phyloP scores from a whole-genome alignment of 805 yeast genomes.

The Myxozyma monticola region DNA sequence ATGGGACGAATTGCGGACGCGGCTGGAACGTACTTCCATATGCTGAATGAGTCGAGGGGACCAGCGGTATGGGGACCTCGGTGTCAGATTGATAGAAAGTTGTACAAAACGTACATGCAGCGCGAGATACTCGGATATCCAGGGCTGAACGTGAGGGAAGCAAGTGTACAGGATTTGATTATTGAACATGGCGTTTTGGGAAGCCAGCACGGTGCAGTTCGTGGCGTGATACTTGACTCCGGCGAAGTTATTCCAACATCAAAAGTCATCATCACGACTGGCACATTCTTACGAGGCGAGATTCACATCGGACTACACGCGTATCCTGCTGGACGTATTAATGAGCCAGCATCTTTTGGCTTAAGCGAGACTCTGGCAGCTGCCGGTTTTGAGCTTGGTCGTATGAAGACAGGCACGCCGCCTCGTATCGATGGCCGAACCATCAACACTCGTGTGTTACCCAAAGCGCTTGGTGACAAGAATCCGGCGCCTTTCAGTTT shows the following conservation, averaged over 20 bases:
- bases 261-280: constrained; percentile 86
- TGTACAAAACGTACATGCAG: constrained; percentile 82
- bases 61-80: constrained; percentile 99
- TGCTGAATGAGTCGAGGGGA: constrained; percentile 82
- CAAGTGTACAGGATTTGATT: constrained; percentile 81
- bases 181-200: constrained; percentile 44
- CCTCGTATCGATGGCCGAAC: constrained; percentile 76
- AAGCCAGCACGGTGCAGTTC: constrained; percentile 37
- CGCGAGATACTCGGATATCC: constrained; percentile 50
- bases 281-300: constrained; percentile 92
- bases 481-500: constrained; percentile 91
- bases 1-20: constrained; percentile 81
- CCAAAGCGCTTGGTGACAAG: constrained; percentile 73
- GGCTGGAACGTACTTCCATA: constrained; percentile 90
- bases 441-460: constrained; percentile 64
- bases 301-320: constrained; percentile 82
- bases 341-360: constrained; percentile 90
- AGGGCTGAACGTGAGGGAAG: constrained; percentile 63
- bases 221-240: constrained; percentile 71
- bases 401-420: constrained; percentile 97
- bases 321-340: constrained; percentile 90
- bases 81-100: constrained; percentile 87
- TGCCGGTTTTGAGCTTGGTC: constrained; percentile 80
- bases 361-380: constrained; percentile 72
- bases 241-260: constrained; percentile 62